These are phyloP conservation scores for Ramichloridium luteum DNA, from an alignment of 2,329 filamentous ascomycete genomes.

Conservation along the genomic window DNA sequence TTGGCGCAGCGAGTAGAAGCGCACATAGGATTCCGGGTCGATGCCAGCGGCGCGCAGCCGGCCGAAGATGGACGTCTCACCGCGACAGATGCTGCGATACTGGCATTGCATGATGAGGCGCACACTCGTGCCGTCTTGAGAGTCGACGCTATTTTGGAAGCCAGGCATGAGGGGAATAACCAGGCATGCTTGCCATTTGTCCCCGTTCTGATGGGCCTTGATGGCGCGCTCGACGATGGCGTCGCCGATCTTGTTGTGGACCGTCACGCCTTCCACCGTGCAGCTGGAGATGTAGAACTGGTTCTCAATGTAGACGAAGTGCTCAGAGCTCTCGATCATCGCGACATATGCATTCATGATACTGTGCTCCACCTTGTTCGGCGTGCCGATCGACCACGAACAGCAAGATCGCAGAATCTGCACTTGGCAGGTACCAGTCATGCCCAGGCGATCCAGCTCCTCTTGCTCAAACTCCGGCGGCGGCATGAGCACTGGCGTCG, in stretches of 20 bases:
- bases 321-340: slow-evolving; percentile 87
- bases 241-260: slow-evolving; percentile 88
- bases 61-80: slow-evolving; percentile 83
- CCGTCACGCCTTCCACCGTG: slow-evolving; percentile 73
- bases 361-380: slow-evolving; percentile 74
- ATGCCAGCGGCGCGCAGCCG: slow-evolving; percentile 67
- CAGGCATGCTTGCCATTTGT: slow-evolving; percentile 83
- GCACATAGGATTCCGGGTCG: slow-evolving; percentile 87
- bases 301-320: slow-evolving; percentile 98
- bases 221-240: slow-evolving; percentile 86
- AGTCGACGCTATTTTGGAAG: slow-evolving; percentile 92
- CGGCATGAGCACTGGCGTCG: slow-evolving; percentile 83
- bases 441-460: slow-evolving; percentile 74
- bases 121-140: slow-evolving; percentile 86
- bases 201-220: slow-evolving; percentile 66
- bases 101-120: slow-evolving; percentile 95
- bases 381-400: slow-evolving; percentile 82
- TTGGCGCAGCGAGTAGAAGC: slow-evolving; percentile 82
- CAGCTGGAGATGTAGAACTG: slow-evolving; percentile 96
- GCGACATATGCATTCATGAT: slow-evolving; percentile 94
- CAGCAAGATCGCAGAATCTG: slow-evolving; percentile 86
- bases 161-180: slow-evolving; percentile 95
- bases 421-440: slow-evolving; percentile 90
- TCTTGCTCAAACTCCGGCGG: slow-evolving; percentile 81
- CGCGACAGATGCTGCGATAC: slow-evolving; percentile 88